phyloP scores from a whole-genome alignment of 495 filamentous ascomycete species.

The Bombardia bombarda region DNA sequence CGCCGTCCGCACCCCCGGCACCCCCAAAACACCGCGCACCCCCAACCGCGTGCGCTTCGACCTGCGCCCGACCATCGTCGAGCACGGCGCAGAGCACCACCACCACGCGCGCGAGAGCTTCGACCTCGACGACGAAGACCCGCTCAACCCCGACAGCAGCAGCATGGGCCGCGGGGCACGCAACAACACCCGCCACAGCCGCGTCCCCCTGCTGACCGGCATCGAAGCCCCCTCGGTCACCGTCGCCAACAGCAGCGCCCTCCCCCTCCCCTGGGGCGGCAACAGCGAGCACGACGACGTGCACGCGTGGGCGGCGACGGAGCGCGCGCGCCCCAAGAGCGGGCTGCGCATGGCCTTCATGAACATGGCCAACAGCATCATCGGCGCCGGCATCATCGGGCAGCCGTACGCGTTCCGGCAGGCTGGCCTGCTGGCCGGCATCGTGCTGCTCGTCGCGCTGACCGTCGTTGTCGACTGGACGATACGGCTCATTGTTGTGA shows the following conservation, averaged over 20 bases:
- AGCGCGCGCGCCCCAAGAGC: conserved; percentile 40
- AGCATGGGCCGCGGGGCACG: too few species aligned
- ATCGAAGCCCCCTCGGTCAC: conserved; percentile 86
- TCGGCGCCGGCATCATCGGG: conserved; percentile 95
- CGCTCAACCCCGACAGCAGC: conserved; percentile 9
- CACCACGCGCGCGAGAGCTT: conserved; percentile 34
- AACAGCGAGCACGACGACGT: conserved; percentile 46
- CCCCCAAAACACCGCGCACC: conserved; percentile 62
- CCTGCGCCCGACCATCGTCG: conserved; percentile 42
- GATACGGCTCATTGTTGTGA: conserved; percentile 90
- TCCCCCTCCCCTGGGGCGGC: conserved; percentile 45
- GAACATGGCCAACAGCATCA: conserved; percentile 99
- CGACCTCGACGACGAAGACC: conserved; percentile 25
- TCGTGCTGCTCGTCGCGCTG: conserved; percentile 66
- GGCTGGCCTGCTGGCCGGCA: conserved; percentile 74
- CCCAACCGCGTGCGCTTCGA: conserved; percentile 85
- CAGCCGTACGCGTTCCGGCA: conserved; percentile 93
- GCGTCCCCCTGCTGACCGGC: conserved; percentile 70
- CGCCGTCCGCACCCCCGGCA: background rate
- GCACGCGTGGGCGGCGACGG: conserved; percentile 32
- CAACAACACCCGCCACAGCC: too few species aligned
- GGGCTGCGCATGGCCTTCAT: conserved; percentile 59
- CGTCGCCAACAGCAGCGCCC: conserved; percentile 48
- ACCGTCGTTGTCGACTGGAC: conserved; percentile 94
- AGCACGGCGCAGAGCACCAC: conserved; percentile 24